Percentiles rank a stretch among this genome's conserved stretches.
Conservation (phyloP, 164 flowering plant species). For the Nymphaea thermarum region DNA sequence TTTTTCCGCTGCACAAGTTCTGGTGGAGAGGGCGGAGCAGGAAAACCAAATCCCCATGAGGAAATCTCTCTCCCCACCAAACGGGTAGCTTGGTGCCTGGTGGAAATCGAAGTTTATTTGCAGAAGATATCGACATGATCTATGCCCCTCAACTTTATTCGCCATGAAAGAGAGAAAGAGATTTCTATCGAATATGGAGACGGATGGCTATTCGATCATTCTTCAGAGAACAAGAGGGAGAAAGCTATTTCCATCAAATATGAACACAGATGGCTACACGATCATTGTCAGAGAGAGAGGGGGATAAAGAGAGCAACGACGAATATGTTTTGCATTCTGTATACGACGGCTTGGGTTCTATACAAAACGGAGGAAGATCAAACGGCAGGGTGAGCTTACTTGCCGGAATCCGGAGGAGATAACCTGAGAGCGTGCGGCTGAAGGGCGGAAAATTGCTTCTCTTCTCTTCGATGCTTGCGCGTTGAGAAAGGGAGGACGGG, state of each 20-base stretch:
- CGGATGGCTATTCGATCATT: no score
- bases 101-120: no score
- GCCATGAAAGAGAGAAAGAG: no score
- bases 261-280: not conserved
- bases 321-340: not conserved
- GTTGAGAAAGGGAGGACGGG: no score
- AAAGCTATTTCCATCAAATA: no score
- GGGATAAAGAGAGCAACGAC: not conserved
- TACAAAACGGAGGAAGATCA: not conserved
- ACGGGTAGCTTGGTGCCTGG: not conserved
- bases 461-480: not conserved
- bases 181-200: no score
- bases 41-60: not conserved
- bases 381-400: not conserved
- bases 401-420: not conserved
- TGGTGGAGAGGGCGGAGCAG: not conserved
- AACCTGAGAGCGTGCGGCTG: not conserved
- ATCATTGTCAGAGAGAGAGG: not conserved
- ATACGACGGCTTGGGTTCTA: not conserved
- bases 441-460: not conserved
- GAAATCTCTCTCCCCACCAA: not conserved
- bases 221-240: no score
- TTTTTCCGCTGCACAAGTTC: not conserved
- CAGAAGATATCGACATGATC: no score
- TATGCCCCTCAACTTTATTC: no score